phyloP scores from a whole-genome alignment of 2,329 filamentous ascomycete genomes.

The Davidsoniella eucalypti region DNA sequence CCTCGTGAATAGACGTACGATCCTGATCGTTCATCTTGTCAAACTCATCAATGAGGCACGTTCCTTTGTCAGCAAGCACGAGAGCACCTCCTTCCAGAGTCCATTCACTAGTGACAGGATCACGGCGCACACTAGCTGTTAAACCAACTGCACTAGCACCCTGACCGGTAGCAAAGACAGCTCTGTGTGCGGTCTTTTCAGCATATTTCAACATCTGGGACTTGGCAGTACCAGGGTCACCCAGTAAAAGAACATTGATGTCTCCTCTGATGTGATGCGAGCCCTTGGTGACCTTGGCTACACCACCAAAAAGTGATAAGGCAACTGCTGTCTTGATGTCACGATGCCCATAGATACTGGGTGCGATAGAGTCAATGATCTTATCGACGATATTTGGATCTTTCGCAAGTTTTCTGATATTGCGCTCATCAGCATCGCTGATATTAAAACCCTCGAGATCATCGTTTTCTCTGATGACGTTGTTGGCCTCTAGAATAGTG shows the following conservation, averaged over 20 bases:
- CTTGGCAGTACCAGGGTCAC: constrained; percentile 94
- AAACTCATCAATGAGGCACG: constrained; percentile 94
- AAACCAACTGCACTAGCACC: constrained; percentile 95
- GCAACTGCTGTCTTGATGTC: constrained; percentile 97
- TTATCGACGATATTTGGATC: constrained; percentile 89
- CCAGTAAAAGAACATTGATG: constrained; percentile 91
- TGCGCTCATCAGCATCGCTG: constrained; percentile 84
- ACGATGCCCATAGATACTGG: constrained; percentile 90
- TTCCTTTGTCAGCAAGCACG: constrained; percentile 86
- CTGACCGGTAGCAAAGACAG: constrained; percentile 94
- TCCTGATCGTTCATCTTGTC: constrained; percentile 99
- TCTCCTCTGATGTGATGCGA: constrained; percentile 86
- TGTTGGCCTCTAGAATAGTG: constrained; percentile 93
- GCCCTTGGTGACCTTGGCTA: constrained; percentile 79
- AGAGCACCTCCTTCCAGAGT: constrained; percentile 90
- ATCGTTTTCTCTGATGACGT: constrained; percentile 92
- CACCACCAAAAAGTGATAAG: constrained; percentile 84
- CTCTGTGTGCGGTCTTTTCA: constrained; percentile 90
- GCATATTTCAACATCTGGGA: constrained; percentile 96
- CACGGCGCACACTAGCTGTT: constrained; percentile 86
- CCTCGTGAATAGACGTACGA: constrained; percentile 94
- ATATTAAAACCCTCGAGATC: constrained; percentile 92
- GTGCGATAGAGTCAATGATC: constrained; percentile 81
- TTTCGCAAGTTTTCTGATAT: constrained; percentile 73
- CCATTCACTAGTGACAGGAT: constrained; percentile 93